phyloP scores from a whole-genome alignment of 768 basidiomycete species.

The Podaxis sp. region DNA sequence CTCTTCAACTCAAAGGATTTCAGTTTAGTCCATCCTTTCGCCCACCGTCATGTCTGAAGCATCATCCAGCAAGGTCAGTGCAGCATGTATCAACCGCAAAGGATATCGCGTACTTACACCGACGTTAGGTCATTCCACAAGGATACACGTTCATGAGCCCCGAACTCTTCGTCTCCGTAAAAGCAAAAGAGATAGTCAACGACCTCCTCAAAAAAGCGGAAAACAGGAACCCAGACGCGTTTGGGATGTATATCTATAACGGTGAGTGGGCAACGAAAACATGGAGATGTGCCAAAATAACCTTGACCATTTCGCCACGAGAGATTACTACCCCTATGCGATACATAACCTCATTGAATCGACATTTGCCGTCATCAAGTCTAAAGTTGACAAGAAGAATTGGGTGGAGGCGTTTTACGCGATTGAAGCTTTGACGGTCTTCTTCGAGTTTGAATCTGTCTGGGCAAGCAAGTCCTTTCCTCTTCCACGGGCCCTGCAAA shows the following conservation, averaged over 20 bases:
- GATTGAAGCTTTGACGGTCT: constrained; percentile 32
- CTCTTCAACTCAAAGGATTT: not conserved
- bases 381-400: constrained; percentile 30
- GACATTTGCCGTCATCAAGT: constrained; percentile 25
- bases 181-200: constrained; percentile 25
- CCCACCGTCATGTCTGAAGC: not conserved
- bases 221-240: constrained; percentile 31
- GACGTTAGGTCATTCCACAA: constrained; percentile 21
- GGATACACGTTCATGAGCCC: constrained; percentile 32
- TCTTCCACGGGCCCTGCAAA: not conserved
- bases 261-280: constrained; percentile 19
- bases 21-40: not conserved
- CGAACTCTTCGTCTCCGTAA: constrained; percentile 27
- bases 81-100: not conserved
- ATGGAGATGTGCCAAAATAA: not conserved
- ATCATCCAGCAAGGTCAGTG: constrained; percentile 3
- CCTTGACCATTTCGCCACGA: not conserved
- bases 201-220: constrained; percentile 28
- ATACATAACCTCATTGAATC: constrained; percentile 35
- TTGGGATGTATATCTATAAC: constrained; percentile 34
- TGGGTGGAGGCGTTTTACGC: constrained; percentile 31
- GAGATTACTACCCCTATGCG: constrained; percentile 33
- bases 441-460: constrained; percentile 26
- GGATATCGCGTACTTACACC: not conserved
- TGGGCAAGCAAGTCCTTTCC: constrained; percentile 29